These are phyloP conservation scores for Tetrahymena elliotti DNA, from an alignment of 73 alveolate genomes.

Conservation along the genomic window DNA sequence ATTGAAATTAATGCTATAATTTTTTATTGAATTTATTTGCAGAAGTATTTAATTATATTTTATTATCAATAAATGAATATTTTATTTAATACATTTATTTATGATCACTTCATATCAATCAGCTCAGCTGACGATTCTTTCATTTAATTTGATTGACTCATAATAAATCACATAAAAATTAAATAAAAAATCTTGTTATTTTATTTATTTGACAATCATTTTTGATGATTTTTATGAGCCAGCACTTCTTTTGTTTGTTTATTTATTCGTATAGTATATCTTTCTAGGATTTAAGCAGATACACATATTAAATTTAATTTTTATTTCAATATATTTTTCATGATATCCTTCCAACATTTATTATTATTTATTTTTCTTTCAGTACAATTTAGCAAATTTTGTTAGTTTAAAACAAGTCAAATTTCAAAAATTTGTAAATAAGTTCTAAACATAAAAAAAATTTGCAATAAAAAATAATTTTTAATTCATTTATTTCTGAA, in stretches of 20 bases:
- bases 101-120: no score
- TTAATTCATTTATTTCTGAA: no score
- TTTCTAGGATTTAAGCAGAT: background rate
- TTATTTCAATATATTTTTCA: background rate
- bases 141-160: no score
- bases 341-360: background rate
- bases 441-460: no score
- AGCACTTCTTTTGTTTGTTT: background rate
- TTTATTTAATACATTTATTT: background rate
- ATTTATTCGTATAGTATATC: background rate
- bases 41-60: background rate
- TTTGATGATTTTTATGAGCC: background rate
- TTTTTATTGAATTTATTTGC: background rate
- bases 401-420: no score
- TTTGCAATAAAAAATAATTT: no score
- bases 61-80: background rate
- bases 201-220: background rate
- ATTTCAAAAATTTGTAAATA: no score
- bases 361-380: background rate
- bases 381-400: background rate
- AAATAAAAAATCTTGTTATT: background rate
- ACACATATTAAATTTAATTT: background rate
- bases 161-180: background rate
- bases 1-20: background rate
- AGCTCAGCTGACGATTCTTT: no score